phyloP scores from a whole-genome alignment of 2,329 filamentous ascomycete genomes.

The Phaeomoniella chlamydospora region DNA sequence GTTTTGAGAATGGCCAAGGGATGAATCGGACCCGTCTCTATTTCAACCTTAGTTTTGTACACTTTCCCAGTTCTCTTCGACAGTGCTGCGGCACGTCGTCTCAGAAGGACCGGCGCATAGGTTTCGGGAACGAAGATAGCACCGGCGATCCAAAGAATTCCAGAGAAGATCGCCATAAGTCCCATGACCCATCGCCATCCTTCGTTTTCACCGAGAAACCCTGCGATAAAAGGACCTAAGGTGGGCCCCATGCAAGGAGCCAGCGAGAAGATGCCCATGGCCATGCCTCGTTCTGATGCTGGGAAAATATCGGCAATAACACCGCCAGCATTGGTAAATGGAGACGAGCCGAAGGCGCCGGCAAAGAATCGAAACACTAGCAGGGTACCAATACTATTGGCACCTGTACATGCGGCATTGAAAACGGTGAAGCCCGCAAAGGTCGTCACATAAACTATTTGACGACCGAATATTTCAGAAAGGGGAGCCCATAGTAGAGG shows the following conservation, averaged over 20 bases:
- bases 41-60: constrained; percentile 40
- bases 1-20: constrained; percentile 37
- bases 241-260: constrained; percentile 54
- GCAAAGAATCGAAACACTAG: constrained; percentile 55
- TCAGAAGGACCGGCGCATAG: constrained; percentile 40
- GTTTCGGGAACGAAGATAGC: constrained; percentile 42
- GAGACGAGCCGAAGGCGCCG: constrained; percentile 46
- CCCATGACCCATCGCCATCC: constrained; percentile 60
- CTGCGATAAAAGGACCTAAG: constrained; percentile 14
- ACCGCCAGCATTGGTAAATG: constrained; percentile 47
- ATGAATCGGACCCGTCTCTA: constrained; percentile 19
- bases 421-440: constrained; percentile 46
- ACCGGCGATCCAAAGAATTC: constrained; percentile 42
- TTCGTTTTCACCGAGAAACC: constrained; percentile 45
- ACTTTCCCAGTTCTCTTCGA: constrained; percentile 38
- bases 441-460: constrained; percentile 44
- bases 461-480: constrained; percentile 47
- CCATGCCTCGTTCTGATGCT: constrained; percentile 38
- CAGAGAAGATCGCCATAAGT: constrained; percentile 48
- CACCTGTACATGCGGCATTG: constrained; percentile 43
- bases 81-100: constrained; percentile 35
- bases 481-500: constrained; percentile 54
- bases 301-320: constrained; percentile 49
- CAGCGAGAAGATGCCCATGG: constrained; percentile 49
- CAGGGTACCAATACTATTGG: constrained; percentile 43